Evolutionary conservation across 306 rosid genomes (phyloP).

Genomic region (Prinsepia uniflora): DNA sequence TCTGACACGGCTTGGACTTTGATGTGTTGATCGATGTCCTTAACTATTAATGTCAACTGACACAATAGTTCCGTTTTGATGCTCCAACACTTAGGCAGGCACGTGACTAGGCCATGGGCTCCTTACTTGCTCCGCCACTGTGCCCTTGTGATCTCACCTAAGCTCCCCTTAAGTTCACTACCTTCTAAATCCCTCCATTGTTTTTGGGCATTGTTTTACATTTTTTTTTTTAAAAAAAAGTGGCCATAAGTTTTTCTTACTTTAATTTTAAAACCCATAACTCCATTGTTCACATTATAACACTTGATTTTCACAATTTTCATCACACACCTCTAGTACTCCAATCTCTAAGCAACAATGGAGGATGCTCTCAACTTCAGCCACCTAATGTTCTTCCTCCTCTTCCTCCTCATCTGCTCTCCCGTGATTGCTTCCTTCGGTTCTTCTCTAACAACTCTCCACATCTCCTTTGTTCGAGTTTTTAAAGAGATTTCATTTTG

Average conservation of each 20-base stretch:
- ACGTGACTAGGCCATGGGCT: slow-evolving; percentile 42
- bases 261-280: background rate
- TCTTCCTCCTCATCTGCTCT: slow-evolving; percentile 23
- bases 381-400: slow-evolving; percentile 31
- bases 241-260: background rate
- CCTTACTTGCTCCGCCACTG: slow-evolving; percentile 15
- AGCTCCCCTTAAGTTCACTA: background rate
- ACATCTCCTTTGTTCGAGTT: background rate
- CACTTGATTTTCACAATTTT: too few species aligned
- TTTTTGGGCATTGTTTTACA: background rate
- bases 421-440: slow-evolving; percentile 54
- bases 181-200: background rate
- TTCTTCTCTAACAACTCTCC: slow-evolving; percentile 23
- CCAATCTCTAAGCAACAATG: slow-evolving; percentile 32
- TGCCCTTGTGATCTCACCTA: slow-evolving; percentile 45
- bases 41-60: background rate
- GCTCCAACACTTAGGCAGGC: slow-evolving; percentile 15
- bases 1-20: too few species aligned
- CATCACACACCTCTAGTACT: background rate
- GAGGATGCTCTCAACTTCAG: background rate
- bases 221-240: background rate
- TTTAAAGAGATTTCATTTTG: too few species aligned
- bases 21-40: background rate
- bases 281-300: background rate
- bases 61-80: slow-evolving; percentile 21